phyloP scores from a whole-genome alignment of 75 land plant genomes.

The Picea sitchensis region DNA sequence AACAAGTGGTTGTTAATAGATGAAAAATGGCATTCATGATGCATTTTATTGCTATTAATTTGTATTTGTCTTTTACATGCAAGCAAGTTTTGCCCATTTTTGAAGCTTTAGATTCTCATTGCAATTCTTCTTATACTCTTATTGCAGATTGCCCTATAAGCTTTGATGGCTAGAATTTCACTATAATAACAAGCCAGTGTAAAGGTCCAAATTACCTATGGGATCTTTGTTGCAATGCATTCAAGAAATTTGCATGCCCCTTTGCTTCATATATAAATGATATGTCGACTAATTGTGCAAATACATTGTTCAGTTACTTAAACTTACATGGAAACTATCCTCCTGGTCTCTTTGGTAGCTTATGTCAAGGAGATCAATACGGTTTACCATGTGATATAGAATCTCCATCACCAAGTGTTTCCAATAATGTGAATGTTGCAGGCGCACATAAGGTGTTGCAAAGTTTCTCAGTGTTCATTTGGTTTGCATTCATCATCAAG shows the following conservation, averaged over 20 bases:
- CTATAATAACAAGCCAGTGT: constrained; percentile 61
- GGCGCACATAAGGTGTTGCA: too few relatives aligned
- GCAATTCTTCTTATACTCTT: too few relatives aligned
- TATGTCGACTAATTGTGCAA: constrained; percentile 37
- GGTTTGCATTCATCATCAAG: too few relatives aligned
- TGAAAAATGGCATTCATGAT: too few relatives aligned
- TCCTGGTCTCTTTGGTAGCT: constrained; percentile 43
- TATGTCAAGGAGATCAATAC: constrained; percentile 36
- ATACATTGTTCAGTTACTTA: constrained; percentile 56
- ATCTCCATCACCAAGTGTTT: neutral
- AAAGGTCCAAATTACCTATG: constrained; percentile 39
- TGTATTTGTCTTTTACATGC: too few relatives aligned
- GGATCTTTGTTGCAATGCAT: constrained; percentile 37
- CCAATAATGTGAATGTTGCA: too few relatives aligned
- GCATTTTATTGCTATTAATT: too few relatives aligned
- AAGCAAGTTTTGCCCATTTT: too few relatives aligned
- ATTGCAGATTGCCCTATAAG: constrained; percentile 24
- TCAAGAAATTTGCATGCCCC: constrained; percentile 54
- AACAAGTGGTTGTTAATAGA: too few relatives aligned
- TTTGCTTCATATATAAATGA: constrained; percentile 41
- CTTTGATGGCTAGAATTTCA: constrained; percentile 54
- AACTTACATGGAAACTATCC: constrained; percentile 61
- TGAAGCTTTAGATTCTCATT: too few relatives aligned
- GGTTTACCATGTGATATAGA: constrained; percentile 39
- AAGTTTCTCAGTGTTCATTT: too few relatives aligned